phyloP scores from a whole-genome alignment of 176 grass and related monocot species.

The Guadua angustifolia region DNA sequence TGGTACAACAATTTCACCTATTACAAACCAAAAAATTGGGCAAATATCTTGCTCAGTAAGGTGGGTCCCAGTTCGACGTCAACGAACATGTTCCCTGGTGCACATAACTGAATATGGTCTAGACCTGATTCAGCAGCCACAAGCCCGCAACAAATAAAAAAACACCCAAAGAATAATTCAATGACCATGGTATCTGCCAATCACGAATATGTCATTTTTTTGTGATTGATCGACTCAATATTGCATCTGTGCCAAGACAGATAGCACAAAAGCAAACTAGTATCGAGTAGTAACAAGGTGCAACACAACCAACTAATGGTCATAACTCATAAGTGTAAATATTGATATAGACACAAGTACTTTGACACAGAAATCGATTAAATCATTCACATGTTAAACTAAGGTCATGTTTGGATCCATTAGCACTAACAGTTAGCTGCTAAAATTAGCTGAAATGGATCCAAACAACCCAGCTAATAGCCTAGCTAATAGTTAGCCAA shows the following conservation, averaged over 20 bases:
- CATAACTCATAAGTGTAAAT: not conserved
- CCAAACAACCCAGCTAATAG: no score
- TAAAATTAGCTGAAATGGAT: no score
- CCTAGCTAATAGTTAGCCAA: no score
- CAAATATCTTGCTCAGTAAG: not conserved
- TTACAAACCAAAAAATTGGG: not conserved
- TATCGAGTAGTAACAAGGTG: not conserved
- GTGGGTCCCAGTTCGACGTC: not conserved
- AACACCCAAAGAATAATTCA: not conserved
- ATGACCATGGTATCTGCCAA: not conserved
- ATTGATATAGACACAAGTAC: not conserved
- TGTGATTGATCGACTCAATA: not conserved
- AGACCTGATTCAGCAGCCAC: not conserved
- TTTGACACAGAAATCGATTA: not conserved
- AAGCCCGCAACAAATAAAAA: not conserved
- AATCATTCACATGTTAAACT: conserved; percentile 1
- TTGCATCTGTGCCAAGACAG: not conserved
- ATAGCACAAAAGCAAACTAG: not conserved
- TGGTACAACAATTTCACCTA: not conserved
- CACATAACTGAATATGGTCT: not conserved
- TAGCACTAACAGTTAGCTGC: no score
- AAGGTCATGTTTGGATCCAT: no score
- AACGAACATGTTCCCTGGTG: not conserved
- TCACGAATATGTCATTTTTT: not conserved
- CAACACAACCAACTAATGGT: not conserved